Evolutionary conservation across 306 rosid genomes (phyloP).

Genomic region (Geum urbanum): DNA sequence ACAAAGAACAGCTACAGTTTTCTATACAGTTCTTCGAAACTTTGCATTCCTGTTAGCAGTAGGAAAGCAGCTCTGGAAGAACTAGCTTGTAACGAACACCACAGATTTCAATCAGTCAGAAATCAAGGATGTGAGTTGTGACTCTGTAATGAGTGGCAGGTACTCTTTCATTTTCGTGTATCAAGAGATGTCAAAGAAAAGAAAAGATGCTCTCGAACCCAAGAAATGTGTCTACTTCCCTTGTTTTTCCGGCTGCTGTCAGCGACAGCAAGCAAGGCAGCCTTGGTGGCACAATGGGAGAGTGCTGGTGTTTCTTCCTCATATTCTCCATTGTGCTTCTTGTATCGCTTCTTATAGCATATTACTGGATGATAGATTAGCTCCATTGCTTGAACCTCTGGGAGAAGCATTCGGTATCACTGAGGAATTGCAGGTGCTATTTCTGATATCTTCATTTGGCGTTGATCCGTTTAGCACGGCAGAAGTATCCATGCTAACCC

Average conservation of each 20-base stretch:
- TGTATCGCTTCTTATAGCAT: too few relatives aligned
- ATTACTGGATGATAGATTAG: constrained; percentile 29
- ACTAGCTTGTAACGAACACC: too few relatives aligned
- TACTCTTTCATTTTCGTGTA: background rate
- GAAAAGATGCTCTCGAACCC: constrained; percentile 86
- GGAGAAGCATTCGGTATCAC: constrained; percentile 27
- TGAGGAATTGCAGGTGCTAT: constrained; percentile 19
- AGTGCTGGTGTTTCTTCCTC: constrained; percentile 45
- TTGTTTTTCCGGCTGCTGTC: constrained; percentile 41
- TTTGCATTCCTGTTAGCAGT: background rate
- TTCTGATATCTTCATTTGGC: constrained; percentile 25
- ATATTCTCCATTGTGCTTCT: constrained; percentile 26
- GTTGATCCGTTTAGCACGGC: constrained; percentile 30
- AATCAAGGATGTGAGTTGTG: constrained; percentile 9
- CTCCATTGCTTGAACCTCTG: constrained; percentile 28
- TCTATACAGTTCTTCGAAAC: too few relatives aligned
- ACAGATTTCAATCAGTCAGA: background rate
- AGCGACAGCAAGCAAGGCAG: constrained; percentile 47
- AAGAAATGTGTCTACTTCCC: constrained; percentile 53
- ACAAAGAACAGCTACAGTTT: too few relatives aligned
- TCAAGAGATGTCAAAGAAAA: constrained; percentile 65
- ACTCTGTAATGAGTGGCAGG: background rate
- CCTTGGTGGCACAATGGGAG: constrained; percentile 38
- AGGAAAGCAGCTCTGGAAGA: constrained; percentile 2
- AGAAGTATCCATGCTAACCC: constrained; percentile 23